phyloP scores from a whole-genome alignment of 129 eudicot species.

The Flaveria bidentis region DNA sequence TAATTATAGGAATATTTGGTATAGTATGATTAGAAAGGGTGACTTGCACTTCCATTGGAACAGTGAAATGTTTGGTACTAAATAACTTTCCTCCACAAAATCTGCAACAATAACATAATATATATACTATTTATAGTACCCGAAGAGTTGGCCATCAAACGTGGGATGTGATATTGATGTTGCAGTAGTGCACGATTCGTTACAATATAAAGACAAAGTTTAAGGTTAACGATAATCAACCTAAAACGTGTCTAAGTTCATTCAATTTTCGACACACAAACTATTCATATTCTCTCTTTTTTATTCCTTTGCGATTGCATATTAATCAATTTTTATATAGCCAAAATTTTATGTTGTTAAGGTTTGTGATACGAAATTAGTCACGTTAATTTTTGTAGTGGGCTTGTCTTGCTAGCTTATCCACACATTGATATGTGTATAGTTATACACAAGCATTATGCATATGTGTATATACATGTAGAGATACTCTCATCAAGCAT shows the following conservation, averaged over 20 bases:
- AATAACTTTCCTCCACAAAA: conserved; percentile 27
- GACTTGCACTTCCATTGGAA: conserved; percentile 34
- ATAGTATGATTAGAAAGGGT: conserved; percentile 23
- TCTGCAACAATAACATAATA: conserved; percentile 27
- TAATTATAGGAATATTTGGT: conserved; percentile 22
- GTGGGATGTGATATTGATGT: conserved; percentile 28
- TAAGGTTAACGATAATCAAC: conserved; percentile 10
- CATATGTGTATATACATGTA: not conserved
- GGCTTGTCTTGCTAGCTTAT: not conserved
- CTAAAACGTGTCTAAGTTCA: not conserved
- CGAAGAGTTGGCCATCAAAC: conserved; percentile 22
- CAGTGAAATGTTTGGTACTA: conserved; percentile 22
- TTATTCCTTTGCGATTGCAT: not conserved
- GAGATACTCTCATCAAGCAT: not conserved
- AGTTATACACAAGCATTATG: not conserved
- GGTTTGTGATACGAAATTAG: not conserved
- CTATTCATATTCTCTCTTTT: no score
- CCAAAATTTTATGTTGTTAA: not conserved
- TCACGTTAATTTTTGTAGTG: not conserved
- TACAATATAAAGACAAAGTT: conserved; percentile 9
- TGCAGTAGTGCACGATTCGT: conserved; percentile 14
- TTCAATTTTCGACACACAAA: not conserved
- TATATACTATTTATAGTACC: conserved; percentile 16
- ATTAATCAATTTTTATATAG: not conserved
- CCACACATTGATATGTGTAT: no score